phyloP scores from a whole-genome alignment of 305 asterid species.

The Andrographis paniculata region DNA sequence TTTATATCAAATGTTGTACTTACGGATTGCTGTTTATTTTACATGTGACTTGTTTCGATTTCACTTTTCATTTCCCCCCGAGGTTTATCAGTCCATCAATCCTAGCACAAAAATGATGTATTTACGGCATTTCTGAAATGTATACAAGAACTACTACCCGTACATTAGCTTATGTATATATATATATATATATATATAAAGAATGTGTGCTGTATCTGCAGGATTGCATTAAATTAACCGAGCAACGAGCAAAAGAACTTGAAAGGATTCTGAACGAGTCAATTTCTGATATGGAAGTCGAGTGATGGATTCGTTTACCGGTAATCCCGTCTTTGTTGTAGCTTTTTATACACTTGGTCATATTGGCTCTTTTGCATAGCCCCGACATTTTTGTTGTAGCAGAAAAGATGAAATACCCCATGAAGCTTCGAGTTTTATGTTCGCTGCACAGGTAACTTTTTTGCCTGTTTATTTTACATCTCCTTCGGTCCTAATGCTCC shows the following conservation, averaged over 20 bases:
- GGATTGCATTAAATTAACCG: conserved; percentile 64
- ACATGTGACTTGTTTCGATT: too few relatives aligned
- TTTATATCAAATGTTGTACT: too few relatives aligned
- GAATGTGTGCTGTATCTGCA: conserved; percentile 30
- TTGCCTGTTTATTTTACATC: background rate
- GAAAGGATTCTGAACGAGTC: conserved; percentile 52
- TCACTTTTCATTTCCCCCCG: too few relatives aligned
- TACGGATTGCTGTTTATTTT: too few relatives aligned
- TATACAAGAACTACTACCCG: too few relatives aligned
- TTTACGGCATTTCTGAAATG: too few relatives aligned
- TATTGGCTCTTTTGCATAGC: background rate
- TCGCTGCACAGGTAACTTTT: too few relatives aligned
- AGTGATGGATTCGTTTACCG: conserved; percentile 20
- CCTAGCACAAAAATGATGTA: too few relatives aligned
- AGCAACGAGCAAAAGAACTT: conserved; percentile 60
- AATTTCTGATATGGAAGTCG: conserved; percentile 61
- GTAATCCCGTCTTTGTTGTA: conserved; percentile 6
- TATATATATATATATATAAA: too few relatives aligned
- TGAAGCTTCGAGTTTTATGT: too few relatives aligned
- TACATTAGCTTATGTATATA: conserved; percentile 13
- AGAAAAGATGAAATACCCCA: conserved; percentile 4
- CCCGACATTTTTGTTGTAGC: conserved; percentile 7
- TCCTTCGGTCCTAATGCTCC: too few relatives aligned
- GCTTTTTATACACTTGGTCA: background rate
- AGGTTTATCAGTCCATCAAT: too few relatives aligned